These are phyloP conservation scores for Exophiala xenobiotica DNA, from an alignment of 2,329 filamentous ascomycete genomes.

Conservation along the genomic window DNA sequence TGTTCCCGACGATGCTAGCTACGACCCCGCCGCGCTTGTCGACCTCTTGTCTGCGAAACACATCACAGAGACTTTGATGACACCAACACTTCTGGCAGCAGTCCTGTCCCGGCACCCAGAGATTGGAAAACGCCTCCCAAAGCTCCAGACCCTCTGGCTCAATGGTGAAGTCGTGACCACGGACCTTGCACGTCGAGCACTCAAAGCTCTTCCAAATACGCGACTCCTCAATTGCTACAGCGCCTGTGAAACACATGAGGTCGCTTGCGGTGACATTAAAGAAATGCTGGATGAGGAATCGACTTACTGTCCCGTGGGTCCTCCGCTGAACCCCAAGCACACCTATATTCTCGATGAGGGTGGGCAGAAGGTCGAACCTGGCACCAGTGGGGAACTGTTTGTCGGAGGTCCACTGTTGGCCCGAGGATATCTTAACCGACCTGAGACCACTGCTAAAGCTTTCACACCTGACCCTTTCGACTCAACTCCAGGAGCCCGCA, in stretches of 20 bases:
- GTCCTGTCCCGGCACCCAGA: conserved; percentile 69
- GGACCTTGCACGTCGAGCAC: conserved; percentile 68
- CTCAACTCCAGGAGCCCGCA: conserved; percentile 58
- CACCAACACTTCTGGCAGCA: conserved; percentile 73
- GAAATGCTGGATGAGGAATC: conserved; percentile 64
- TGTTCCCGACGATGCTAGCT: conserved; percentile 73
- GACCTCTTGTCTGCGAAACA: conserved; percentile 64
- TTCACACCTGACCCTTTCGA: conserved; percentile 68
- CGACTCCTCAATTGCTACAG: conserved; percentile 78
- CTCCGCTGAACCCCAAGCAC: conserved; percentile 64
- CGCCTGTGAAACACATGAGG: conserved; percentile 78
- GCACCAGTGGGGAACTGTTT: conserved; percentile 69
- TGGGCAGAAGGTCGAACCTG: conserved; percentile 62
- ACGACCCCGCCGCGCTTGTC: conserved; percentile 72
- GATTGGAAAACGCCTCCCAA: conserved; percentile 62
- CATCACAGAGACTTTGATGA: conserved; percentile 81
- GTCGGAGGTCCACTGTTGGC: conserved; percentile 73
- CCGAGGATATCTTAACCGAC: conserved; percentile 75
- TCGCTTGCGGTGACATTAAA: conserved; percentile 72
- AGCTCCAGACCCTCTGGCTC: conserved; percentile 71
- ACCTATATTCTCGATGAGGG: conserved; percentile 72
- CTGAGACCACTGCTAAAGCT: conserved; percentile 71
- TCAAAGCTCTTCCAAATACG: conserved; percentile 66
- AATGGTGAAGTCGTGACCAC: conserved; percentile 82
- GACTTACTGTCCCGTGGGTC: conserved; percentile 71